Base-by-base conservation (phyloP, 1,139 yeast genomes). In the Geotrichum klebahnii region DNA sequence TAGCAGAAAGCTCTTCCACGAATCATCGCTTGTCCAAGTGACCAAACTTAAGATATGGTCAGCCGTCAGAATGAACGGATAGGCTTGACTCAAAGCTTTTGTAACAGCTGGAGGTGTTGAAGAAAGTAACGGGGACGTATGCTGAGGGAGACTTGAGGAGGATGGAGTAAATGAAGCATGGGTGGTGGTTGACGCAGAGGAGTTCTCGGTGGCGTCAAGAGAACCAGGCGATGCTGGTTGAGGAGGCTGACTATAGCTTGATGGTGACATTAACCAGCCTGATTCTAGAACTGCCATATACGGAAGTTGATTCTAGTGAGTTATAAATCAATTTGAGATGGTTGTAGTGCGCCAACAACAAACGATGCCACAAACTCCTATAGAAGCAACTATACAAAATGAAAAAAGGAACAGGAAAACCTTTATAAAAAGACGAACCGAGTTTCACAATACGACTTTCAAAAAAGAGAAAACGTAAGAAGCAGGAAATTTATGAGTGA, bases 1-100 rank as follows among this genome's bases (percentile, higher is more conserved):
- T 39, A 84, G 62, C 31, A 87, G 73, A 24, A 86, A 71, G 59
- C 89, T 82, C 54, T 83, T 70, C 88, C 94, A 88, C 43, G 78
- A 75, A 66, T 88, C 95, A 39, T 84, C 90, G 54, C 83, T 82
- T 1, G 97, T 87, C 98, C 98, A 92, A 0, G 97, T 90, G 28
- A 86, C 67, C 29, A 90, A 74, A 33, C 89, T 80, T 50, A 89
- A 71, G 5, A 78, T 55, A 59, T 82, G 81, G 65, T 89, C 88
- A 9, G 81, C 79, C 3, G 86, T 77, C 40, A 85, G 74, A 45
- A 90, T 72, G 62, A 87, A 85, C 2, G 97, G 97, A 64, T 90
- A 89, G 6, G 95, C 80, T 56, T 80, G 78, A 46, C 89, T 79
- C 50, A 90, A 74, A 3, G 95, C 86, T 60, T 85, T 85, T 28